Conservation (phyloP, 441 rosid genomes). For the Erodium trifolium region DNA sequence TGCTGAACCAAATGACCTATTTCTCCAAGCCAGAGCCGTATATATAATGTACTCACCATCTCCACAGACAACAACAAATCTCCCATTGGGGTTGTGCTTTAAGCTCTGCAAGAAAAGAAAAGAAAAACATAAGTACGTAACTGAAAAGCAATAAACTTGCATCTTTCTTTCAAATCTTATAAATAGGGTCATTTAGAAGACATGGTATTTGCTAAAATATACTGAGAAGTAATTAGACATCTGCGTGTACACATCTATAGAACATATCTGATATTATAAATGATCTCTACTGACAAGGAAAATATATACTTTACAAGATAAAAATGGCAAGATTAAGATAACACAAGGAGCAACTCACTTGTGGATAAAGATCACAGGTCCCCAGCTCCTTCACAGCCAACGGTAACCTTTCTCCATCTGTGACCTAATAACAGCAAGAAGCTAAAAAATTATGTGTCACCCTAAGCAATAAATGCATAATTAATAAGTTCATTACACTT, state of each 20-base stretch:
- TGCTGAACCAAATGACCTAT: too few relatives aligned
- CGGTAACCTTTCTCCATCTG: constrained; percentile 96
- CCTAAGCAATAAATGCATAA: constrained; percentile 15
- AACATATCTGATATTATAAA: neutral
- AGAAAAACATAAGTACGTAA: constrained; percentile 1
- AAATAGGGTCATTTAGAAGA: constrained; percentile 5
- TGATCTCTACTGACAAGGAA: neutral
- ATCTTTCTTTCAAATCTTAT: neutral
- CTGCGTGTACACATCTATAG: neutral
- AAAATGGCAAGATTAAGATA: constrained; percentile 12
- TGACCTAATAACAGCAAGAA: constrained; percentile 43
- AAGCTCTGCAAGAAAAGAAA: constrained; percentile 50
- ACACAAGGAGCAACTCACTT: constrained; percentile 45
- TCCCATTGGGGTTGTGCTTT: constrained; percentile 55
- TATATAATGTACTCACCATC: too few relatives aligned
- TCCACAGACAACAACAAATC: too few relatives aligned
- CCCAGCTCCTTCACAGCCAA: constrained; percentile 97
- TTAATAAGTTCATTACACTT: neutral
- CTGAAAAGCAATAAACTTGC: neutral
- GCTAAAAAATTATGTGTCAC: constrained; percentile 16
- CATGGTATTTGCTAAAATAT: neutral
- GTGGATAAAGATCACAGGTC: constrained; percentile 97
- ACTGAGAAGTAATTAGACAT: neutral
- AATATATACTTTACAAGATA: constrained; percentile 9
- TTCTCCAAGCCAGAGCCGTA: too few relatives aligned